Base-by-base conservation (phyloP, 2,329 filamentous ascomycete species). In the Lachnellula cervina region DNA sequence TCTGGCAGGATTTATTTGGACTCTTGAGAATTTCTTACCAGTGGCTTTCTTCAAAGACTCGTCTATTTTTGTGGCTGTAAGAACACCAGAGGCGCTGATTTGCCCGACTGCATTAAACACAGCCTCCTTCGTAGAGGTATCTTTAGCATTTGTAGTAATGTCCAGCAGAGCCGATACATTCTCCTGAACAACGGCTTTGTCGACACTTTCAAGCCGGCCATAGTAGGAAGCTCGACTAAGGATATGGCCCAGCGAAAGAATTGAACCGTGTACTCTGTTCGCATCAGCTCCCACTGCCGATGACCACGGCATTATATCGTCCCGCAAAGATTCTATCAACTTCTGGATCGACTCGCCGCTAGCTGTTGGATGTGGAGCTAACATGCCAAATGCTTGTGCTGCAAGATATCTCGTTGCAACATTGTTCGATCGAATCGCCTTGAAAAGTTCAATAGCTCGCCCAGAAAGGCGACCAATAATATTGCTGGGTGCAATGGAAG, bases 361-460 rank as follows among this genome's bases (percentile, higher is more conserved):
- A 55, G 77, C 77, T 6, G 64, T 66, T 4, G 77, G 76, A 68
- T 93, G 88, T 0, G 90, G 87, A 1, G 81, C 84, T 5, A 97
- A 72, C 13, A 96, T 87, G 0, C 91, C 92, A 63, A 91, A 83
- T 0, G 84, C 81, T 57, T 84, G 84, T 16, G 90, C 85, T 1
- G 86, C 85, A 28, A 86, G 75, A 38, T 77, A 75, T 37, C 92
- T 81, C 5, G 87, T 78, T 53, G 83, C 80, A 58, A 83, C 80
- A 61, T 88, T 87, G 68, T 92, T 94, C 5, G 88, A 90, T 59
- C 78, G 79, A 52, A 92, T 75, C 9, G 86, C 75, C 8, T 77
- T 74, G 25, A 86, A 70, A 17, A 95, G 72, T 46, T 80, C 76
- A 6, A 71, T 69, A 1, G 78, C 74, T 25, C 78, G 75, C 5